Conservation (phyloP, 2,329 filamentous ascomycete genomes). For the Alternaria brassicicola region DNA sequence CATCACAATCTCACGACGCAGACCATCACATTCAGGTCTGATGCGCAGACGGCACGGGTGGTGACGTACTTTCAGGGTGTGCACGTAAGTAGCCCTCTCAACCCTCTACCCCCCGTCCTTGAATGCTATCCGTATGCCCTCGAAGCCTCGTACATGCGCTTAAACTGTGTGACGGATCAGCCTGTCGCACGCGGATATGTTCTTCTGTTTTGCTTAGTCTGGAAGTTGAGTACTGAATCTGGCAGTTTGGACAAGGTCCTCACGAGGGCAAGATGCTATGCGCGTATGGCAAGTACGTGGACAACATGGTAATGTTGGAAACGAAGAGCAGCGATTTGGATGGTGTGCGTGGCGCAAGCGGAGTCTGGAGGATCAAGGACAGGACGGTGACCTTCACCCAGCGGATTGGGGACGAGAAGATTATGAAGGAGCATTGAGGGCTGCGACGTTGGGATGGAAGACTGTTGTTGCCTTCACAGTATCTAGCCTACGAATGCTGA, state of each 20-base stretch:
- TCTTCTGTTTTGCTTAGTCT: not conserved
- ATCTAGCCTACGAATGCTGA: not conserved
- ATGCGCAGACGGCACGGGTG: constrained; percentile 42
- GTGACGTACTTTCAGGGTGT: constrained; percentile 52
- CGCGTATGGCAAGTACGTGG: constrained; percentile 52
- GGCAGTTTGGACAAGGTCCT: constrained; percentile 49
- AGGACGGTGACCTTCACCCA: constrained; percentile 49
- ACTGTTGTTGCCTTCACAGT: not conserved
- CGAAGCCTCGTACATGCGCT: not conserved
- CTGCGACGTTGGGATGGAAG: not conserved
- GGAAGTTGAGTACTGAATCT: not conserved
- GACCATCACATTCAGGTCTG: constrained; percentile 41
- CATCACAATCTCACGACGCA: constrained; percentile 55
- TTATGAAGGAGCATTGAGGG: constrained; percentile 42
- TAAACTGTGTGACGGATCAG: not conserved
- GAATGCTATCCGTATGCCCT: not conserved
- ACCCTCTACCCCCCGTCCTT: not conserved
- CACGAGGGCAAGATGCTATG: constrained; percentile 51
- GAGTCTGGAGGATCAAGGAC: constrained; percentile 49
- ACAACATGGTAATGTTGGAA: constrained; percentile 43
- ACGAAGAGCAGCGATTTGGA: constrained; percentile 30
- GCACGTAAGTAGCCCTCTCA: constrained; percentile 27
- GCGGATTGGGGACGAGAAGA: constrained; percentile 42
- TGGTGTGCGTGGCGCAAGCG: constrained; percentile 47
- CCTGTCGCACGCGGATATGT: not conserved